These are phyloP conservation scores for Suillus sp. DNA, from an alignment of 768 basidiomycete species.

Conservation along the genomic window DNA sequence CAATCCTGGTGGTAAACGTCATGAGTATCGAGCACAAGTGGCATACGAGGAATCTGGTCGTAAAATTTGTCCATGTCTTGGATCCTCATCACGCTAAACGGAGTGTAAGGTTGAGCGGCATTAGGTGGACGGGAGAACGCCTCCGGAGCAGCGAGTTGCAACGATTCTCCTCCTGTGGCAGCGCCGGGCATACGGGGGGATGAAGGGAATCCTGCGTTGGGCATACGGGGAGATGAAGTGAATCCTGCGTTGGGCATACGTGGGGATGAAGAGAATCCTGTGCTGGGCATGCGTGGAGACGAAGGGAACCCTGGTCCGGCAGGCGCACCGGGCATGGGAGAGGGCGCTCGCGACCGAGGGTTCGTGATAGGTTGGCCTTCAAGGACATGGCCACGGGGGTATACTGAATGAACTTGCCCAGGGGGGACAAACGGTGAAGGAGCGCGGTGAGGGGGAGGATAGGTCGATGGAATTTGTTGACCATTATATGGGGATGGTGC, in stretches of 20 bases:
- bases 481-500: conserved; percentile 32
- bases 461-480: conserved; percentile 4
- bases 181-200: conserved; percentile 33
- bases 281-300: conserved; percentile 34
- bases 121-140: conserved; percentile 77
- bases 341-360: conserved; percentile 46
- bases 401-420: conserved; percentile 34
- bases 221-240: conserved; percentile 33
- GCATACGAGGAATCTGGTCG: conserved; percentile 70
- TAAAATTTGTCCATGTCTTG: conserved; percentile 78
- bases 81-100: conserved; percentile 71
- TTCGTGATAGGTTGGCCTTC: conserved; percentile 50
- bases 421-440: conserved; percentile 32
- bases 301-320: conserved; percentile 30
- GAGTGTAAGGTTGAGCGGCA: conserved; percentile 62
- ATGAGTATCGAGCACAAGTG: conserved; percentile 67
- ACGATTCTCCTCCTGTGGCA: conserved; percentile 27
- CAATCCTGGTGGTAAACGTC: conserved; percentile 81
- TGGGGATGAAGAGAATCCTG: conserved; percentile 32
- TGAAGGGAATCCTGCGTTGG: conserved; percentile 26
- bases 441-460: conserved; percentile 22
- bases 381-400: conserved; percentile 58
- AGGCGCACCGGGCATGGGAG: conserved; percentile 53
- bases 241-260: conserved; percentile 30
- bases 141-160: conserved; percentile 61